Base-by-base conservation (phyloP, 805 yeast species). In the Ogataea haglerorum region DNA sequence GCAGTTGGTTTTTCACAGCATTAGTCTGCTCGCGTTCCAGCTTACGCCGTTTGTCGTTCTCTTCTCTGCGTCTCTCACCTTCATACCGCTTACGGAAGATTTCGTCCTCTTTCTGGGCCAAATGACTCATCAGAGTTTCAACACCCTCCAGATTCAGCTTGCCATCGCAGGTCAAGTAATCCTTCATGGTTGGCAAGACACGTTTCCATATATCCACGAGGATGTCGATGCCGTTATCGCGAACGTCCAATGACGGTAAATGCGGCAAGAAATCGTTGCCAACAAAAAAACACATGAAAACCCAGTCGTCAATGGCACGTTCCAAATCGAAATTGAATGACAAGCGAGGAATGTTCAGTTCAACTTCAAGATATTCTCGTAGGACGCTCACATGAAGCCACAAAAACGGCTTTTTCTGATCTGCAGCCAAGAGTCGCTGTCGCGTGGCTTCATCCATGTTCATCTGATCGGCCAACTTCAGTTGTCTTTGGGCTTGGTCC, bases 211-310 rank as follows among this genome's bases (percentile, higher is more conserved):
- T 78, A 28, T 72, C 74, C 10, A 88, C 82, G 39, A 93, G 66
- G 17, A 76, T 69, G 57, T 91, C 96, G 55, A 93, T 85, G 52
- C 96, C 90, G 56, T 87, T 86, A 62, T 93, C 98, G 52, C 99
- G 78, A 30, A 93, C 97, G 56, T 91, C 96, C 40, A 93, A 73
- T 22, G 95, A 81, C 4, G 99, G 98, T 51, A 93, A 68, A 65
- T 91, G 98, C 1, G 99, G 99, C 55, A 93, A 69, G 73, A 93
- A 93, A 78, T 93, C 99, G 60, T 93, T 93, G 64, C 99, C 99
- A 49, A 91, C 95, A 59, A 93, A 93, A 69, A 93, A 93, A 74
- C 98, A 91, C 90, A 93, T 84, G 52, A 93, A 93, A 12, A 93
- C 88, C 99, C 99, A 93, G 65, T 93, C 99, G 60, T 93, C 99